Base-by-base conservation (phyloP, 1,284 basidiomycete genomes). In the Microbotryum lychnidis-dioicae region DNA sequence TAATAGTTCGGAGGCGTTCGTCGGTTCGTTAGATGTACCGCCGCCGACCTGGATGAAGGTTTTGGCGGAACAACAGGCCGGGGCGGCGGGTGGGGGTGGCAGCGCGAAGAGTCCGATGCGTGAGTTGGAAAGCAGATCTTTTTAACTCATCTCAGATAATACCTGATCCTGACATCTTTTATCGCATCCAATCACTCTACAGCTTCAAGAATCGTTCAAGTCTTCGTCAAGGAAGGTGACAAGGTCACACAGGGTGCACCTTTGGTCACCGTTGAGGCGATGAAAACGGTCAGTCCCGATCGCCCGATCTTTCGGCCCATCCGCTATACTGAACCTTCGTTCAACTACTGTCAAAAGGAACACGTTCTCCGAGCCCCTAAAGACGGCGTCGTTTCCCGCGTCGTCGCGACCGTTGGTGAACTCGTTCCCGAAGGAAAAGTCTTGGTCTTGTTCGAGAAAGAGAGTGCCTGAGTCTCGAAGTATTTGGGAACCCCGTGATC, bases 381-480 rank as follows among this genome's bases (percentile, higher is more conserved):
- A 21, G 71, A 71, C 23, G 75, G 69, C 8, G 58, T 56, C 10
- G 70, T 76, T n/a, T 56, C 65, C n/a, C 64, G 57, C 2, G 61
- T 75, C 21, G 29, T 53, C 3, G 62, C 54, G 16, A 51, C 57
- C 21, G 69, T 62, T 8, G 69, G 89, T 84, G 71, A 98, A 82
- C 73, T 97, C 91, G 72, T 97, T 89, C 66, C 97, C 77, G 57
- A 97, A 80, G 48, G 90, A 90, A 56, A 97, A 82, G 78, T 97
- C 91, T 76, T 98, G 90, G 78, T 98, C 92, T 47, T 57, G 31
- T 67, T 69, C 47, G 63, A 42, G 12, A 59, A 59, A 7, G 64
- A 68, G 21, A 42, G 14, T 42, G 37, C 37, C 12, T 42, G 37
- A 42, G 37, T 42, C 4, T 42, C 16, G 37, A 42, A 6, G 16